Percentiles rank a stretch among this genome's conserved stretches.
These are phyloP conservation scores for Annona squamosa DNA, from an alignment of 164 flowering plant species.

Conservation along the genomic window DNA sequence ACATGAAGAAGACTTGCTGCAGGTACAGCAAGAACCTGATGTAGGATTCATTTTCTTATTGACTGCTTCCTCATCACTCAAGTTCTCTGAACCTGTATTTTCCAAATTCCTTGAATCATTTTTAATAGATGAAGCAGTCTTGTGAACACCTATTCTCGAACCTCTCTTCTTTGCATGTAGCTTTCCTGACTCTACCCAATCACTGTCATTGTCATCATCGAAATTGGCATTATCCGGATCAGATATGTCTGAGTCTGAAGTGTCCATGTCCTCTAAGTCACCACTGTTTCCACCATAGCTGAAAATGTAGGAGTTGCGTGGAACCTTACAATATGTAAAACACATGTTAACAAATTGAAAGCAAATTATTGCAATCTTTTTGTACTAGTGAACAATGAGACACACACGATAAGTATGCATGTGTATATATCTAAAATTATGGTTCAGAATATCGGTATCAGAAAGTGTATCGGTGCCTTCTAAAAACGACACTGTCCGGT, in stretches of 20 bases:
- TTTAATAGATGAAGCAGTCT: constrained; percentile 1
- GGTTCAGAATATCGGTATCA: not conserved
- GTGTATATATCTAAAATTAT: not conserved
- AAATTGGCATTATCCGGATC: constrained; percentile 28
- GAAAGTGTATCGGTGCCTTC: not conserved
- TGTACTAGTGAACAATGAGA: not conserved
- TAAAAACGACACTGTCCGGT: not conserved
- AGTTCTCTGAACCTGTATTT: constrained; percentile 14
- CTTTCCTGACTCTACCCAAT: constrained; percentile 40
- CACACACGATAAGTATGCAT: not conserved
- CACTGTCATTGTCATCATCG: constrained; percentile 23
- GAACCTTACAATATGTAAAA: constrained; percentile 25
- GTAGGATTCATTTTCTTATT: constrained; percentile 9
- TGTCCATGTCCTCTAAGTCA: constrained; percentile 81
- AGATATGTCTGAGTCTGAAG: constrained; percentile 65
- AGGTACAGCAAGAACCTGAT: constrained; percentile 50
- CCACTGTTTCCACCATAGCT: constrained; percentile 12
- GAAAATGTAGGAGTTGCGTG: constrained; percentile 35
- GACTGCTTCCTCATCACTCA: constrained; percentile 13
- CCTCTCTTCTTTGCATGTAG: constrained; percentile 26
- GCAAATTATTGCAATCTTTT: not conserved
- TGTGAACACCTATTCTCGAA: constrained; percentile 22
- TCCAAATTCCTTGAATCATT: constrained; percentile 7
- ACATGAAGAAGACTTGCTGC: constrained; percentile 50
- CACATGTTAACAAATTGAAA: not conserved